Base-by-base conservation (phyloP, 805 yeast species). In the Candida morakotiae region DNA sequence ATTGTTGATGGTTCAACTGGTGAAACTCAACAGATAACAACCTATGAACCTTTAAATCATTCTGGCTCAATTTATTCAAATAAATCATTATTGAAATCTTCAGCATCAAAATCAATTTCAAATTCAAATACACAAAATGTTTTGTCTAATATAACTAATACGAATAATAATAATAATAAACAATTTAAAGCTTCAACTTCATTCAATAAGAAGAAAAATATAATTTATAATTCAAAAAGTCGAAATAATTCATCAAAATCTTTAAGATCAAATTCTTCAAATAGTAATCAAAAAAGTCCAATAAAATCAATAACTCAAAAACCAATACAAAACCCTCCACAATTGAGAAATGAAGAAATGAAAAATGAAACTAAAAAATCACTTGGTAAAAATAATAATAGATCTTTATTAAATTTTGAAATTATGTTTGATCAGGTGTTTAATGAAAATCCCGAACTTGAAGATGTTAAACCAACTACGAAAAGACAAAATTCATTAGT, bases 111-210 rank as follows among this genome's bases (percentile, higher is more conserved):
- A 15, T 20, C 23, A 31, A 9, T 16, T 13, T 7, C 31, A 18
- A 7, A 7, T 5, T 24, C 13, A 24, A 24, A 5, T 10, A 24
- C 5, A 6, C 40, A 42, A 36, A 26, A 42, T 35, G 64, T 52
- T 2, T 50, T 61, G 35, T 47, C 56, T 2, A 64, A 62, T 44
- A 60, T 61, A 35, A 62, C 68, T 3, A 63, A 64, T 29, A 52
- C 61, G 3, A 8, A 11, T 18, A 28, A 30, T 27, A 38, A 47
- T 27, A 7, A 13, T 9, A 31, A 52, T 42, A 46, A 43, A 32
- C 50, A 46, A 14, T 62, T 65, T 45, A 58, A 56, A 19, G 72
- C 69, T 3, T 66, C 71, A 2, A 64, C 56, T 35, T 60, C 72
- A 3, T 56, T 61, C 39, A 60, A 56, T 39, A 64, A 59, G 40